Evolutionary conservation across 2,329 filamentous ascomycete species (phyloP).

Genomic region (Paramyrothecium roridum): DNA sequence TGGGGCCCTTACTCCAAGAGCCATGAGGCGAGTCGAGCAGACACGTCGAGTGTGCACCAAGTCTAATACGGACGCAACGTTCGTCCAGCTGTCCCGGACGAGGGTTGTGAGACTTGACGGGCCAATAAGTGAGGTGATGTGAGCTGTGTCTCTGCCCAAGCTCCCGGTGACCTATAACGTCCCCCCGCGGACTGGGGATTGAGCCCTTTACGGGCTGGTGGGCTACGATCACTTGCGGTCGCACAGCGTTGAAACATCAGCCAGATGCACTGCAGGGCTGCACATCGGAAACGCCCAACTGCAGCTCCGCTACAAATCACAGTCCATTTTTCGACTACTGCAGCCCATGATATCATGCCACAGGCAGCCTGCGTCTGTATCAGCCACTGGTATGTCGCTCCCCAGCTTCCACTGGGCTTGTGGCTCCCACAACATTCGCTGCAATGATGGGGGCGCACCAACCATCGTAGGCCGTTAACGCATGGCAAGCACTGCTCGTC

Average conservation of each 20-base stretch:
- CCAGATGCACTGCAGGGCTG: conserved; percentile 1
- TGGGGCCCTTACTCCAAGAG: no score
- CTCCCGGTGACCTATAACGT: background rate
- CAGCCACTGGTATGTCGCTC: background rate
- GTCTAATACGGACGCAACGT: no score
- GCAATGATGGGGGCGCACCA: background rate
- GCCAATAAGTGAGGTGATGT: background rate
- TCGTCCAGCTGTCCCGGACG: no score
- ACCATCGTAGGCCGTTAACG: background rate
- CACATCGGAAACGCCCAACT: background rate
- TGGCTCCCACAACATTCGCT: background rate
- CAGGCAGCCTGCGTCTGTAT: background rate
- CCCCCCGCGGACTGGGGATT: background rate
- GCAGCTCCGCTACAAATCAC: background rate
- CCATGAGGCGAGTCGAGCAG: no score
- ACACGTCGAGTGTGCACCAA: no score
- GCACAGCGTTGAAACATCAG: background rate
- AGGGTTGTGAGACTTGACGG: background rate
- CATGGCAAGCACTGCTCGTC: background rate
- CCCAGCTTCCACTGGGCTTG: background rate
- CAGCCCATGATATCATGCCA: conserved; percentile 1
- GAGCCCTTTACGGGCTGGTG: background rate
- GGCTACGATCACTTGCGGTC: background rate
- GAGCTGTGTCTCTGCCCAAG: conserved; percentile 1
- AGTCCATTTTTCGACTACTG: background rate